Percentiles rank a stretch among this genome's conserved stretches.
phyloP scores from a whole-genome alignment of 306 rosid genomes.

The Vigna hirtella region DNA sequence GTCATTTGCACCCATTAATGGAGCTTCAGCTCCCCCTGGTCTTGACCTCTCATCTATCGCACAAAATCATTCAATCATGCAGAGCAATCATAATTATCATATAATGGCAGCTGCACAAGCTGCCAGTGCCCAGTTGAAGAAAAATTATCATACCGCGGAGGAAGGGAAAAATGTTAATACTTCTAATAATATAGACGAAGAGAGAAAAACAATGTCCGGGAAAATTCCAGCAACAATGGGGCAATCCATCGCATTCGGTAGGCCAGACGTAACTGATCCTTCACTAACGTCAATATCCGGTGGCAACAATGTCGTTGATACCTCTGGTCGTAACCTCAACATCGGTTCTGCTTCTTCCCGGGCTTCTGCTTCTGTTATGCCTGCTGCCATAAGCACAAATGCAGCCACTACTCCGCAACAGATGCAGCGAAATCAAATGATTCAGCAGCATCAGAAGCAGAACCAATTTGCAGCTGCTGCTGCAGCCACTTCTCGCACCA shows the following conservation, averaged over 20 bases:
- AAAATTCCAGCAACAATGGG: constrained; percentile 66
- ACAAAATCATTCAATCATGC: constrained; percentile 69
- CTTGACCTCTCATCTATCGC: constrained; percentile 75
- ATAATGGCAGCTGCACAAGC: constrained; percentile 72
- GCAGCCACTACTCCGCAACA: constrained; percentile 70
- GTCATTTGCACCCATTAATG: constrained; percentile 81
- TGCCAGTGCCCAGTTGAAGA: constrained; percentile 69
- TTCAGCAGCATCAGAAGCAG: constrained; percentile 72
- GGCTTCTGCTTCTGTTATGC: constrained; percentile 61
- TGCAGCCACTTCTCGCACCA: constrained; percentile 60
- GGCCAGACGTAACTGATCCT: constrained; percentile 73
- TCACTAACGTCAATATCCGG: constrained; percentile 56
- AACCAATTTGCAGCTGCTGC: constrained; percentile 61
- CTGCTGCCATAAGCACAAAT: constrained; percentile 51
- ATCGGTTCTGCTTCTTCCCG: constrained; percentile 65
- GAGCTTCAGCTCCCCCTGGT: constrained; percentile 63
- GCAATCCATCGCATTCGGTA: constrained; percentile 85
- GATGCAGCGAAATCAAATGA: constrained; percentile 60
- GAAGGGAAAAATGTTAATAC: constrained; percentile 74
- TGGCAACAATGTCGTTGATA: constrained; percentile 71
- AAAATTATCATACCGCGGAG: constrained; percentile 62
- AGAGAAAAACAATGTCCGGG: constrained; percentile 63
- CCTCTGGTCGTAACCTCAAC: constrained; percentile 67
- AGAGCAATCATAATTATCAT: constrained; percentile 61
- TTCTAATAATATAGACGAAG: constrained; percentile 71